Base-by-base conservation (phyloP, 192 early-diverging fungal species). In the Dispira simplex region DNA sequence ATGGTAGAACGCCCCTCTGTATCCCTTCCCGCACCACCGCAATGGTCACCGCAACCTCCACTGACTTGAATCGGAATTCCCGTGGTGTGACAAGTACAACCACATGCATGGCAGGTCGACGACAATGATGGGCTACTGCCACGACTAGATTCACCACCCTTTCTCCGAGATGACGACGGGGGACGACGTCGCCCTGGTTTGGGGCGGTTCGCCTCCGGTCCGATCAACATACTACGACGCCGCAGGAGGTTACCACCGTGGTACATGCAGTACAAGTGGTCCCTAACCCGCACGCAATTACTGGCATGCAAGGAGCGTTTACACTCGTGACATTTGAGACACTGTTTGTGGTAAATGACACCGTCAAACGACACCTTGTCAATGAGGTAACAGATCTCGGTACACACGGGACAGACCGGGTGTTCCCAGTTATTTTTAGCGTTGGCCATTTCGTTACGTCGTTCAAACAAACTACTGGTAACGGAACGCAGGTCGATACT, bases 291-390 rank as follows among this genome's bases (percentile, higher is more conserved):
- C 20, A 75, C 63, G 12, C 71, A 74, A 20, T 63, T 69, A 44
- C 65, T 58, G 0, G 66, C 58, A 0, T 69, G 72, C 27, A 73
- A 64, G 4, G 72, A 68, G 68, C 73, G 73, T 32, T 69, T 67
- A 65, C 77, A 78, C 62, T 71, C 68, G 28, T 66, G 66, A 68
- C 77, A 78, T 21, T 74, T 73, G 69, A 78, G 71, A 66, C 77
- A 78, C 18, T 71, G 66, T 68, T 70, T 69, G 70, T 78, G 77
- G 71, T 78, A 78, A 47, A 70, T 71, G 45, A 75, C 75, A 65
- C 74, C 70, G 65, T 78, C 77, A 57, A 75, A 73, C 18, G 67
- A 44, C 0, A 75, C 77, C 43, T 72, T 71, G 66, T 78, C 77
- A 64, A 71, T 70, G 56, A 70, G 68, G 65, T 78, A 78, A 14